phyloP scores from a whole-genome alignment of 495 filamentous ascomycete species.

The Darksidea phi region DNA sequence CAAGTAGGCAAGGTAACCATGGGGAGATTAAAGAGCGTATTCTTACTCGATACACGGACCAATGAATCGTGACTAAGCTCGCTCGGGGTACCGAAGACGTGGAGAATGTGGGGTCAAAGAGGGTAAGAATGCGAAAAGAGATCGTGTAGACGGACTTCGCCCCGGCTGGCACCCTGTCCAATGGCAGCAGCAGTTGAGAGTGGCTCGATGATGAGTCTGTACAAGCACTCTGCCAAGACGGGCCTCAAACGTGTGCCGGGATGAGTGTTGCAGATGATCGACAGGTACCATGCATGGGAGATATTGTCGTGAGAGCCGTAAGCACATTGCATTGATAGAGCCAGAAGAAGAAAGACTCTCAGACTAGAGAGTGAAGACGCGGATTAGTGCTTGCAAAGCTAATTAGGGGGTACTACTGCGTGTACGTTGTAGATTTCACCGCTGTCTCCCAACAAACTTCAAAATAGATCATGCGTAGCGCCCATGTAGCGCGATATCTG shows the following conservation, averaged over 20 bases:
- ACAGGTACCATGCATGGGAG: not conserved
- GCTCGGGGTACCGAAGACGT: not conserved
- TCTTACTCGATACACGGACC: constrained; percentile 1
- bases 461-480: too few species aligned
- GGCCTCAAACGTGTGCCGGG: constrained; percentile 10
- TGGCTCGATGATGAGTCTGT: not conserved
- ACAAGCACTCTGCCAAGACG: constrained; percentile 16
- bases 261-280: not conserved
- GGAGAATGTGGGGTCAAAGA: constrained; percentile 9
- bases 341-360: too few species aligned
- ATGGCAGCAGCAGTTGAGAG: not conserved
- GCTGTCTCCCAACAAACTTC: too few species aligned
- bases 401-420: too few species aligned
- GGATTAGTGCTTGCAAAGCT: too few species aligned
- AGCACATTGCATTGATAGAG: too few species aligned
- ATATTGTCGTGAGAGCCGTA: too few species aligned
- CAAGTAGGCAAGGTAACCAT: constrained; percentile 8
- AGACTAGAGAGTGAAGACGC: too few species aligned
- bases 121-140: constrained; percentile 23
- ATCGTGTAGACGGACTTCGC: constrained; percentile 22
- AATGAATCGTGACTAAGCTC: not conserved
- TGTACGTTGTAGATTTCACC: too few species aligned
- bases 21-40: constrained; percentile 28
- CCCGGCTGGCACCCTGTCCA: not conserved
- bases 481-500: too few species aligned